These are phyloP conservation scores for Calonectria naviculata DNA, from an alignment of 2,329 filamentous ascomycete species.

Conservation along the genomic window DNA sequence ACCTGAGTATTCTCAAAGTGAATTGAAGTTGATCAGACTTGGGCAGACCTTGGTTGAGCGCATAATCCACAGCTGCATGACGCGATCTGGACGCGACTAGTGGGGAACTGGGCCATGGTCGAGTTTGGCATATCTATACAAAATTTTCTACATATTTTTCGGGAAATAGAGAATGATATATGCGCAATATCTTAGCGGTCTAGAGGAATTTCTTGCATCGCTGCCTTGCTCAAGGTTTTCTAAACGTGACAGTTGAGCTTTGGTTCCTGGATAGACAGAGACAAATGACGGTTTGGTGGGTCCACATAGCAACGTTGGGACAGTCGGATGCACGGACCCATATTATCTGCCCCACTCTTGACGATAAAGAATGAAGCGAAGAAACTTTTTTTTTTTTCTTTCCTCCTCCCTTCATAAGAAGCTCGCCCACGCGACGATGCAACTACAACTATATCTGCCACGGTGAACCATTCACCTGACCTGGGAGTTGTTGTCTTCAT, in stretches of 20 bases:
- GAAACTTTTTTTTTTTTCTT: slow-evolving; percentile 39
- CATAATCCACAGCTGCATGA: no score
- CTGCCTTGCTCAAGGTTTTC: background rate
- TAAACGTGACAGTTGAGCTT: slow-evolving; percentile 23
- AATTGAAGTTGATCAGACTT: no score
- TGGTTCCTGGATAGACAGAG: slow-evolving; percentile 29
- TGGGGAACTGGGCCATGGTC: no score
- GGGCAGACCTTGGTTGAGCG: no score
- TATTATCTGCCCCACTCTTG: slow-evolving; percentile 26
- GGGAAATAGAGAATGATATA: background rate
- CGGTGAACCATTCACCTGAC: slow-evolving; percentile 40
- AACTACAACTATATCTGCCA: slow-evolving; percentile 27
- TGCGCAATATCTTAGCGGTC: background rate
- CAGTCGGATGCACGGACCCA: slow-evolving; percentile 38
- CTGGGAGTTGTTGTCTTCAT: slow-evolving; percentile 39
- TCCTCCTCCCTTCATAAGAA: slow-evolving; percentile 37
- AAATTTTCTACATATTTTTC: no score
- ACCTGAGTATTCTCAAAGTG: no score
- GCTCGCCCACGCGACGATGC: slow-evolving; percentile 38
- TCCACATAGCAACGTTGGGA: slow-evolving; percentile 17
- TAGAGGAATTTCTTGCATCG: background rate
- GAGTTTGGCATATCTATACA: no score
- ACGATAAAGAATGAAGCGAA: slow-evolving; percentile 42
- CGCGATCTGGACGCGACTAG: no score
- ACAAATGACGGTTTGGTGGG: slow-evolving; percentile 31